Evolutionary conservation across 75 land plant genomes (phyloP), one percentile per base, ranked within the genome.

Genomic region (Azolla pinnata): DNA sequence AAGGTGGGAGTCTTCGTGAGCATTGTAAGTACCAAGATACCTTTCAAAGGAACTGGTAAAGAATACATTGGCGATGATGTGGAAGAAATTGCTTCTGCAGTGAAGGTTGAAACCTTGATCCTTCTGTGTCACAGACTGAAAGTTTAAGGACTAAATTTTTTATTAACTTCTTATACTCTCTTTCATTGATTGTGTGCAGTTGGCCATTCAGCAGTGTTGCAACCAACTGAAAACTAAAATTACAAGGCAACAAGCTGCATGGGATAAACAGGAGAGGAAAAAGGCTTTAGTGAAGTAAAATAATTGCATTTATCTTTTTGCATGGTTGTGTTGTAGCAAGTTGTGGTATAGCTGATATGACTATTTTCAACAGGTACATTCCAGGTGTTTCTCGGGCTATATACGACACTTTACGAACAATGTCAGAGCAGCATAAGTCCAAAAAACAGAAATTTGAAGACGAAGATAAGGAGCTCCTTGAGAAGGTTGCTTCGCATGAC

Each of bases 51-150:
- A 29, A 89, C 98, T 52, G 98, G 98, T 26, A 93, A 93, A 67
- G 98, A 93, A 59, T 93, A 93, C 56, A 89, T 93, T 67, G 98
- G 98, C 54, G 98, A 93, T 77, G 98, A 93, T 68, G 86, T 89
- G 38, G 81, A 67, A 73, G 98, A 93, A 63, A 89, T 93, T 46
- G 82, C 83, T 54, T 63, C 87, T 63, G 96, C 90, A 67, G 98
- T 93, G 25, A 93, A 93, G 98, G 98, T 92, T 31, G n/a, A n/a
- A n/a, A n/a, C n/a, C n/a, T n/a, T n/a, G n/a, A n/a, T n/a, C n/a
- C n/a, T n/a, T n/a, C n/a, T n/a, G n/a, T n/a, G n/a, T n/a, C n/a
- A n/a, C n/a, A n/a, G n/a, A 20, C 53, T 50, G 17, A 50, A 50
- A 20, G 7, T 7, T 4, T 7, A 20, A 50, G 18, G 7, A 4